Evolutionary conservation across 148 eudicot genomes (phyloP).

Genomic region (Cornus controversa): DNA sequence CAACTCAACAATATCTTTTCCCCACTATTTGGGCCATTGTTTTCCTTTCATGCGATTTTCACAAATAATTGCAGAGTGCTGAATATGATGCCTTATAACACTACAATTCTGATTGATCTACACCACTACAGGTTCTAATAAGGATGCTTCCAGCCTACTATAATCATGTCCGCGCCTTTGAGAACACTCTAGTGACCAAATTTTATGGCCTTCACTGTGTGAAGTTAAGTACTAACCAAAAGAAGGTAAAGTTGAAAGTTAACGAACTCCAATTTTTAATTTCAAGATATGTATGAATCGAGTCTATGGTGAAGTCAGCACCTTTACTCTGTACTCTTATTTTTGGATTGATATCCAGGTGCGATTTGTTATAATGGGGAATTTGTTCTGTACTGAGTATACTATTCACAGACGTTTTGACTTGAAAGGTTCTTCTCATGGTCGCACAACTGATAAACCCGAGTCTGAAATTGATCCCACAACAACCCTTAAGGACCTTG

Average conservation of each 20-base stretch:
- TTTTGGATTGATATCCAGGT: constrained; percentile 46
- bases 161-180: constrained; percentile 56
- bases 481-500: constrained; percentile 88
- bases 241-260: constrained; percentile 45
- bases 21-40: not conserved
- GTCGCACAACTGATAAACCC: constrained; percentile 76
- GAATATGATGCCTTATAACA: not conserved
- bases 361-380: constrained; percentile 92
- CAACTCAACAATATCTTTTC: no score
- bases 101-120: not conserved
- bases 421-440: constrained; percentile 89
- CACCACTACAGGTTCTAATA: constrained; percentile 54
- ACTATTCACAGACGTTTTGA: constrained; percentile 85
- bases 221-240: constrained; percentile 60
- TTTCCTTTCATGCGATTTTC: not conserved
- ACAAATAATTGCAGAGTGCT: not conserved
- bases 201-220: constrained; percentile 80
- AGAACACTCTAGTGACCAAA: constrained; percentile 64
- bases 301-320: not conserved
- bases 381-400: constrained; percentile 73
- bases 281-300: not conserved
- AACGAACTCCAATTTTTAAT: not conserved
- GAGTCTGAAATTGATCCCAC: constrained; percentile 79
- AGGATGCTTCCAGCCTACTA: constrained; percentile 84
- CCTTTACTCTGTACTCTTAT: constrained; percentile 2